phyloP scores from a whole-genome alignment of 2,329 filamentous ascomycete species.

The Penicillium thymicola region DNA sequence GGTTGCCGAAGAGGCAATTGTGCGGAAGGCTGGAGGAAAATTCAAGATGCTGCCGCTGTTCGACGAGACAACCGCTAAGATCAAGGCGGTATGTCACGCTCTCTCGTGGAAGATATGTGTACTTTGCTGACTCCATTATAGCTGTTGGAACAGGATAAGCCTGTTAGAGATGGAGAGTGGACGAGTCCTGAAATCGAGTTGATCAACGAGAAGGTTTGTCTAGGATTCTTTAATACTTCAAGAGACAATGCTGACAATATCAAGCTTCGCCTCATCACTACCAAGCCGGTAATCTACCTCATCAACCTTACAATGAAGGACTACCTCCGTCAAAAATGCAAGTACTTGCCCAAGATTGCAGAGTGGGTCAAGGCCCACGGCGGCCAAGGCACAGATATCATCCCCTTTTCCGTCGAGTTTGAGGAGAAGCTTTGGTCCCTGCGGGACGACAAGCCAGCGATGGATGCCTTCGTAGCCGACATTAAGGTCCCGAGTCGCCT shows the following conservation, averaged over 20 bases:
- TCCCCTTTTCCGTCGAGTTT: constrained; percentile 8
- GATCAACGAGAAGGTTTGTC: constrained; percentile 7
- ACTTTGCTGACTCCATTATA: not conserved
- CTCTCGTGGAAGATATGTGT: not conserved
- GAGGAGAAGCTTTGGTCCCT: constrained; percentile 6
- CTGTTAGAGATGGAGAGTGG: constrained; percentile 6
- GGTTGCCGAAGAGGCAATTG: constrained; percentile 3
- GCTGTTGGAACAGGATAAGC: constrained; percentile 5
- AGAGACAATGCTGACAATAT: not conserved
- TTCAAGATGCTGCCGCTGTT: constrained; percentile 9
- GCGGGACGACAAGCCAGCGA: not conserved
- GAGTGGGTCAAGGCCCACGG: constrained; percentile 6
- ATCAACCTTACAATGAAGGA: constrained; percentile 8
- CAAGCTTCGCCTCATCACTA: constrained; percentile 5
- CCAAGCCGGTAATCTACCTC: constrained; percentile 6
- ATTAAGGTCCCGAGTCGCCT: not conserved
- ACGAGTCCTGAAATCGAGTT: constrained; percentile 4
- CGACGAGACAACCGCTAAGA: constrained; percentile 6
- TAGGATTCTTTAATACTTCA: too few species aligned
- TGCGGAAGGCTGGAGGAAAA: constrained; percentile 4
- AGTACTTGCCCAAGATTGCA: constrained; percentile 5
- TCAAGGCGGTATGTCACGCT: not conserved
- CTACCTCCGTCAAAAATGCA: constrained; percentile 6
- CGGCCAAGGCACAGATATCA: not conserved
- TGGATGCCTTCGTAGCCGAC: not conserved